Evolutionary conservation across 352 stramenopile species (phyloP), one percentile per base, ranked within the genome.

Genomic region (Phytophthora citrophthora): DNA sequence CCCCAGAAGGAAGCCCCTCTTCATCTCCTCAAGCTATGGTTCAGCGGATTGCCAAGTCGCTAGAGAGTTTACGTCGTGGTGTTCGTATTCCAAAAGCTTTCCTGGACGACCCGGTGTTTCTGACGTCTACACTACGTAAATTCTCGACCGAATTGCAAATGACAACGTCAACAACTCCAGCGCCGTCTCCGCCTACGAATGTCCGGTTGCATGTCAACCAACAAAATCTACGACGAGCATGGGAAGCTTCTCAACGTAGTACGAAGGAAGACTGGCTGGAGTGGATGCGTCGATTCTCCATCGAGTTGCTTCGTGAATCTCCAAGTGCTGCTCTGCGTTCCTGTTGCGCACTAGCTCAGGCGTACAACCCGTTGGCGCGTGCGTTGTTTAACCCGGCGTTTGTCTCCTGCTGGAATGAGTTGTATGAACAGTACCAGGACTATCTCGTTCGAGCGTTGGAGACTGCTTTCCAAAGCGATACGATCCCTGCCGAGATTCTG

Each of bases 321-420:
- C 97, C 98, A 9, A 98, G 90, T 34, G 89, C 95, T 39, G 96
- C 96, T 13, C 78, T 99, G 46, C 79, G 97, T 16, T 95, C 90
- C 2, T 98, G 94, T 64, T 95, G 90, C 44, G 88, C 93, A 13
- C 67, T 99, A 38, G 97, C 97, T 6, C 91, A 99, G 46, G 96
- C 94, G 36, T 99, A 99, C 74, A 96, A 98, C 50, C 96, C 97
- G 1, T 81, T 99, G n/a, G 95, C 97, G 5, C 77, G 93, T 32
- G 95, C 98, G 46, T 74, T 99, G 13, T 99, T 99, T 71, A 98
- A 99, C 72, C 94, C 97, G 12, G 97, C 97, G 13, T 99, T 99
- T 88, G 94, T 98, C 32, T 99, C 94, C 40, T 99, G 97, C 74
- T 99, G 98, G 98, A 94, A 96, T 54, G 95, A 99, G 47, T 72